phyloP scores from a whole-genome alignment of 805 yeast species.

The Starmerella bombicola region DNA sequence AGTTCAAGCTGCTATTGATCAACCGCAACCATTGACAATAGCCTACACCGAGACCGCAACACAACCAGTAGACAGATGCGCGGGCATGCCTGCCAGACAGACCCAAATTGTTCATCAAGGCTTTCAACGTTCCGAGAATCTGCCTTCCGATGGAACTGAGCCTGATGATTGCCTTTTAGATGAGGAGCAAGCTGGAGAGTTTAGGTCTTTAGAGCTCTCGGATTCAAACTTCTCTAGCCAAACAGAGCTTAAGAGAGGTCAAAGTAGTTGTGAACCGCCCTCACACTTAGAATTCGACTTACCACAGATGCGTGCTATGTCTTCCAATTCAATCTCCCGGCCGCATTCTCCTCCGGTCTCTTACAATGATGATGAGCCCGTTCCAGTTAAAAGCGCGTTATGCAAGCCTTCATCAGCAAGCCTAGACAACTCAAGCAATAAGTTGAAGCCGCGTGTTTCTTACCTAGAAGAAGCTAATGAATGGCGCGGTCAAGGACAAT shows the following conservation, averaged over 20 bases:
- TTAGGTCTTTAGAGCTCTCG: no score
- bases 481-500: slow-evolving; percentile 12
- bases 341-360: no score
- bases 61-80: no score
- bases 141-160: slow-evolving; percentile 18
- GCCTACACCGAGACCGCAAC: no score
- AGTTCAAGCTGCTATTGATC: not conserved
- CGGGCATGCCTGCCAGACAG: no score
- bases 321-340: no score
- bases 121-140: not conserved
- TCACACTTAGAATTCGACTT: not conserved
- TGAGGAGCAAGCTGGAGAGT: no score
- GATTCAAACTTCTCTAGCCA: no score
- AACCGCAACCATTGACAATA: not conserved
- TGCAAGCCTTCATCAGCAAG: no score
- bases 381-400: no score
- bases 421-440: not conserved
- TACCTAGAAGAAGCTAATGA: not conserved
- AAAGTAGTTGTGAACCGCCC: not conserved
- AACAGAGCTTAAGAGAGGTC: no score
- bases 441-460: not conserved
- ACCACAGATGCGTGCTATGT: slow-evolving; percentile 11
- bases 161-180: slow-evolving; percentile 13
- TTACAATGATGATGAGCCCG: no score
- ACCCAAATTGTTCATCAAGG: not conserved